Evolutionary conservation across 441 rosid species (phyloP).

Genomic region (Populus trichocarpa): DNA sequence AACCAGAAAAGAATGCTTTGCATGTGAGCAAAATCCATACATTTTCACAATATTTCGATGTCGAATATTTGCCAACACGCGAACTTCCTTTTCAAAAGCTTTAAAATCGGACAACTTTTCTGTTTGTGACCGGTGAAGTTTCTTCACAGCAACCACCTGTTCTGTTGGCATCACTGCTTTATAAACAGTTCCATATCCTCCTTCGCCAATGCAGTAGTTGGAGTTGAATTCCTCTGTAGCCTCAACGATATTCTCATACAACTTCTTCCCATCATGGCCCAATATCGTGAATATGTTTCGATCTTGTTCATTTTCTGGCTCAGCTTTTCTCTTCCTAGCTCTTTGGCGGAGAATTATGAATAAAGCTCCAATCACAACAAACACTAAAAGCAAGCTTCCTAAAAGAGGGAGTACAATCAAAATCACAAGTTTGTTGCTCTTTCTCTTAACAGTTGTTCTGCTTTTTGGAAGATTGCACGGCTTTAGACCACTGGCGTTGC

Average conservation of each 20-base stretch:
- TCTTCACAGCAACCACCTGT: conserved; percentile 13
- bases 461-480: too few species aligned
- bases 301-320: neutral
- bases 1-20: conserved; percentile 3
- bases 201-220: neutral
- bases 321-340: neutral
- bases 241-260: neutral
- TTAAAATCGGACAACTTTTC: neutral
- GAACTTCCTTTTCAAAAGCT: neutral
- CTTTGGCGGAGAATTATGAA: neutral
- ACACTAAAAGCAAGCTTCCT: neutral
- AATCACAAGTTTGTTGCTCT: neutral
- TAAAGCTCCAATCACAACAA: neutral
- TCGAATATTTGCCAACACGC: too few species aligned
- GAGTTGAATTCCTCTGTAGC: neutral
- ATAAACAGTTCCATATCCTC: conserved; percentile 8
- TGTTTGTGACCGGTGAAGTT: neutral
- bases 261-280: neutral
- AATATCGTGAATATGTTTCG: neutral
- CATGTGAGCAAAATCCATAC: conserved; percentile 2
- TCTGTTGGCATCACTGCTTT: neutral
- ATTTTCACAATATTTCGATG: neutral
- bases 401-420: neutral
- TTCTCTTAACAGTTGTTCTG: neutral
- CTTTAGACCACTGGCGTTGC: neutral